A percentile compares a stretch with the other conserved stretches of the same genome.
Conservation (phyloP, 106 monocot genomes). For the Dactylorhiza incarnata region DNA sequence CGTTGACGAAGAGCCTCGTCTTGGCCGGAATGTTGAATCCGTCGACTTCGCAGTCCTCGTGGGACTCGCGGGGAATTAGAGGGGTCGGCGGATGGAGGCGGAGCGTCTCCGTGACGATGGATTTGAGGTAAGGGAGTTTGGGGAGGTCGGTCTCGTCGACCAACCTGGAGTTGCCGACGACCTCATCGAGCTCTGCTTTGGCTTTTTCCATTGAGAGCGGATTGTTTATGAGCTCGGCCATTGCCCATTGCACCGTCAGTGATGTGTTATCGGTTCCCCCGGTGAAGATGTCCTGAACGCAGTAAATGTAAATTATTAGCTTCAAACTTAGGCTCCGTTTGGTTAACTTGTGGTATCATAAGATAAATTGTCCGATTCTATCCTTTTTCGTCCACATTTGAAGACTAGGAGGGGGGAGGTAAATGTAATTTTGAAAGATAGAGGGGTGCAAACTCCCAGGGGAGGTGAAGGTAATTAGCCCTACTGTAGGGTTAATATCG, state of each 20-base stretch:
- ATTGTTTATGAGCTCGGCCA: conserved; percentile 29
- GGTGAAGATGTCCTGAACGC: background rate
- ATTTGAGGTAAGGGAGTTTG: background rate
- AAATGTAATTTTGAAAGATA: too few relatives aligned
- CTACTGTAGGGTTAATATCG: too few relatives aligned
- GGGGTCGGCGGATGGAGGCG: conserved; percentile 23
- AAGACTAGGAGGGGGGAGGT: too few relatives aligned
- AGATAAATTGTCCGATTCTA: too few relatives aligned
- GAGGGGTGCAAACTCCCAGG: too few relatives aligned
- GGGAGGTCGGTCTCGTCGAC: conserved; percentile 22
- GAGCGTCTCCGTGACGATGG: conserved; percentile 10
- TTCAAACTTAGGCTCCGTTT: too few relatives aligned
- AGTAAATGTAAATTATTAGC: too few relatives aligned
- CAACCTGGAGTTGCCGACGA: conserved; percentile 6
- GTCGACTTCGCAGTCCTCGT: background rate
- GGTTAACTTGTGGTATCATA: too few relatives aligned
- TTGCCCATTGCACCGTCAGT: conserved; percentile 17
- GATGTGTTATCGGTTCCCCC: conserved; percentile 20
- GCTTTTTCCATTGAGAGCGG: conserved; percentile 12
- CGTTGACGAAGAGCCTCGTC: conserved; percentile 14
- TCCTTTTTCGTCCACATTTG: too few relatives aligned
- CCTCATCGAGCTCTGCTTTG: conserved; percentile 11
- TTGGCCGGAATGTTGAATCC: background rate
- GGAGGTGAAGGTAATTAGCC: too few relatives aligned
- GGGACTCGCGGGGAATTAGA: conserved; percentile 9